Conservation (phyloP, 495 filamentous ascomycete species). For the Neurospora sp. region DNA sequence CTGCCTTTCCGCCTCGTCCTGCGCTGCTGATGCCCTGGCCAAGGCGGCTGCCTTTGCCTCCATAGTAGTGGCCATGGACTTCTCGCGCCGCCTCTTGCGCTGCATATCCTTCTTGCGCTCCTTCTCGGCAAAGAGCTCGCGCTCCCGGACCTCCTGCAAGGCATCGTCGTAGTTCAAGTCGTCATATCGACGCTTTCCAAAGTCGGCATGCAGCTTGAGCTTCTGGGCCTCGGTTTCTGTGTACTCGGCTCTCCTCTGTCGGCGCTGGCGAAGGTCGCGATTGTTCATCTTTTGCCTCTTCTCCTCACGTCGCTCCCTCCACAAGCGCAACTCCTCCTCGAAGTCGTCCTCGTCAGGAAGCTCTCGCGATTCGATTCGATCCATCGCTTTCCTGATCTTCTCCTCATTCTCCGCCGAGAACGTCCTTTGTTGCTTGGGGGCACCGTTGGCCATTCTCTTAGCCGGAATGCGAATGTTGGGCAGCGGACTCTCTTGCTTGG, state of each 20-base stretch:
- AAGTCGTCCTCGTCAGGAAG: conserved; percentile 57
- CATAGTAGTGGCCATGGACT: conserved; percentile 77
- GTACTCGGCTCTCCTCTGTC: conserved; percentile 40
- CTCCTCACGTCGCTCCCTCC: conserved; percentile 44
- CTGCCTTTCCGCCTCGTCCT: conserved; percentile 68
- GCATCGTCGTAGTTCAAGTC: conserved; percentile 51
- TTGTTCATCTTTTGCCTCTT: conserved; percentile 50
- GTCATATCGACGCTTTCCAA: conserved; percentile 41
- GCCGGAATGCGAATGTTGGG: conserved; percentile 35
- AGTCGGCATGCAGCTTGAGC: conserved; percentile 34
- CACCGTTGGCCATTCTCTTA: conserved; percentile 43
- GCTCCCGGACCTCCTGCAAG: conserved; percentile 73
- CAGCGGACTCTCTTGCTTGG: conserved; percentile 35
- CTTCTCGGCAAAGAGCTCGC: conserved; percentile 88
- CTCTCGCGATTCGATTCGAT: conserved; percentile 60
- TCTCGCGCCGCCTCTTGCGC: conserved; percentile 90
- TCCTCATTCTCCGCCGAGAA: conserved; percentile 58
- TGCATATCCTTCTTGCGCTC: conserved; percentile 99
- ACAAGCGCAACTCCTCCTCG: conserved; percentile 46
- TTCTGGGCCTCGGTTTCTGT: conserved; percentile 23
- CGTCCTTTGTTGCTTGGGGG: conserved; percentile 37
- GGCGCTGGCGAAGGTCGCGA: conserved; percentile 44
- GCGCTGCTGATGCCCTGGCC: conserved; percentile 58
- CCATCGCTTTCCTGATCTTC: conserved; percentile 51
- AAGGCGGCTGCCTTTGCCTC: conserved; percentile 79